Evolutionary conservation across 345 rosid species (phyloP).

Genomic region (Acer negundo): DNA sequence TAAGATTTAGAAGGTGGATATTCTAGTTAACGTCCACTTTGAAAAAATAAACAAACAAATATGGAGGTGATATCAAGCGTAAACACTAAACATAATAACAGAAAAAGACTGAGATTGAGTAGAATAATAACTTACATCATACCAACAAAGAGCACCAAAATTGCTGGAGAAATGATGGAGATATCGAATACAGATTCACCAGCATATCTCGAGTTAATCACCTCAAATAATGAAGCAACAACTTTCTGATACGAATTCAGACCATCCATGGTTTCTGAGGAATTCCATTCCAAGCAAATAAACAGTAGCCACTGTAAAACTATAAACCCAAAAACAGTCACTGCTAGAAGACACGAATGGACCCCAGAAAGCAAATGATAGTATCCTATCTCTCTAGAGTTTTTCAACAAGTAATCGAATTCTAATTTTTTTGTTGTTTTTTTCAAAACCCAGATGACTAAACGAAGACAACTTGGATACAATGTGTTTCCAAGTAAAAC

Average conservation of each 20-base stretch:
- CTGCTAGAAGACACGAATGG: slow-evolving; percentile 30
- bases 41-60: too few relatives aligned
- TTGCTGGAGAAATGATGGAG: slow-evolving; percentile 53
- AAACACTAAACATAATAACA: neutral
- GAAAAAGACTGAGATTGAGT: neutral
- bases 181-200: slow-evolving; percentile 67
- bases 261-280: slow-evolving; percentile 37
- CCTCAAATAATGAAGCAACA: slow-evolving; percentile 45
- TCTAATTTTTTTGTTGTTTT: slow-evolving; percentile 40
- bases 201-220: slow-evolving; percentile 50
- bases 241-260: slow-evolving; percentile 44
- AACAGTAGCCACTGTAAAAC: slow-evolving; percentile 40
- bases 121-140: slow-evolving; percentile 63
- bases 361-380: slow-evolving; percentile 41
- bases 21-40: too few relatives aligned
- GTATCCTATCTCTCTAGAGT: slow-evolving; percentile 39
- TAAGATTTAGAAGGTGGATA: too few relatives aligned
- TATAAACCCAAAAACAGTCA: slow-evolving; percentile 48
- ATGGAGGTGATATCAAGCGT: neutral
- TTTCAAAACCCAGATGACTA: slow-evolving; percentile 38
- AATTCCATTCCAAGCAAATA: slow-evolving; percentile 54
- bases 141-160: slow-evolving; percentile 53
- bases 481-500: slow-evolving; percentile 59
- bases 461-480: slow-evolving; percentile 44
- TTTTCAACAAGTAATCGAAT: slow-evolving; percentile 40